Evolutionary conservation across 2,329 filamentous ascomycete genomes (phyloP), one percentile per base, ranked within the genome.

Genomic region (Ascochyta lentis): DNA sequence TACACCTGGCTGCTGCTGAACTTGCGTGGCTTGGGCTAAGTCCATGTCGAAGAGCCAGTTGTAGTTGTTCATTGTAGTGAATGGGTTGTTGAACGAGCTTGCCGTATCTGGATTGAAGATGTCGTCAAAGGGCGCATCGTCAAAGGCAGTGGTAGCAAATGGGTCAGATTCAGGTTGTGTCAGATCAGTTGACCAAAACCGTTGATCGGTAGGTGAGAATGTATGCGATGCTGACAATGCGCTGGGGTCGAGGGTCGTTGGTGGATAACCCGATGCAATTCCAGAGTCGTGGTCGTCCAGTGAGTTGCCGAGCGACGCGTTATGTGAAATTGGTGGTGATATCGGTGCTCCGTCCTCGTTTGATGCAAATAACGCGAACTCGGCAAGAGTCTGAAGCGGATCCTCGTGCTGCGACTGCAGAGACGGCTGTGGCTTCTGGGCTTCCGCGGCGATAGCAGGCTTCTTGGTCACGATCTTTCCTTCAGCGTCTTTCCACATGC

Each of bases 71-170:
- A 84, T 84, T 1, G 85, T 86, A 2, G 85, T 86, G 68, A 86
- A 88, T 5, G 85, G 85, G 74, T 86, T 85, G 50, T 88, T 87
- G 67, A 88, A 88, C 0, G 84, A 86, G 64, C 81, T 85, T 27
- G 85, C 84, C 47, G 85, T 87, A 64, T 87, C 85, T 40, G 84
- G 80, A 53, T 82, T 82, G 63, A 87, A 86, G 31, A 83, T 79
- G 46, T 86, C 81, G 47, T 84, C 81, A 61, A 81, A 83, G 15
- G 74, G 71, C 16, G 73, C 67, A 70, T 73, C 68, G 61, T 70
- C 61, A 58, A 68, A 61, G 43, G 60, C 40, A 54, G 63, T 56
- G 26, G 62, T 44, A 26, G 55, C 47, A 9, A 70, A 64, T 12
- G 63, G 40, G 22, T 67, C 63, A 39, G 67, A 59, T 60, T 72